Evolutionary conservation across 2,329 filamentous ascomycete species (phyloP), one percentile per base, ranked within the genome.

Genomic region (Ceratocystis papillata): DNA sequence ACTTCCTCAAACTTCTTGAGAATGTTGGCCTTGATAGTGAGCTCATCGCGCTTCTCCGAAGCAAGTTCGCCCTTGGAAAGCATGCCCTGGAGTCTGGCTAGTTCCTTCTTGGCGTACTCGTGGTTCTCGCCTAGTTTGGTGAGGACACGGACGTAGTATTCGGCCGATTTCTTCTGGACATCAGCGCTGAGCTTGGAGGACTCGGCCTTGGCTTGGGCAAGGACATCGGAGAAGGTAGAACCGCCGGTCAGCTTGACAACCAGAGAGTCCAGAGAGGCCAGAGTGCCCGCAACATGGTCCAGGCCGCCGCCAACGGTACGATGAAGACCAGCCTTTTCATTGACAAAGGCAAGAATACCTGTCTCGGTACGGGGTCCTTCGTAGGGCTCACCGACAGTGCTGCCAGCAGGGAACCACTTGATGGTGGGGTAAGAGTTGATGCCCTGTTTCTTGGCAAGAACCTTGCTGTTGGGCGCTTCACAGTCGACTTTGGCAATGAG

Each of bases 401-500:
- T 89, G 71, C 91, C 92, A 75, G 88, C 88, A 71, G 90, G 84
- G 83, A 96, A 99, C 84, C 87, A 99, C 80, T 96, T 96, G 81
- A 99, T 96, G 69, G 94, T 99, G 62, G 94, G 94, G 82, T 95
- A 99, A 45, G 88, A 90, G 65, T 82, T 83, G 71, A 99, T 84
- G 68, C 86, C 90, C 74, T 94, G 87, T 63, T 87, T 85, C 73
- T 84, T 77, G 63, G 91, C 87, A 62, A 87, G 85, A 57, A 83
- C 83, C 79, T 96, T 96, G 76, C 87, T 85, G 76, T 90, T 90
- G 72, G 89, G 86, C 37, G 88, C 85, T 78, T 99, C 93, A 73
- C 90, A 92, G 74, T 99, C 93, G 69, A 99, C 88, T 81, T 99
- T 97, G 76, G 91, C 94, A 73, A 99, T 86, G 57, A 96, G 75